Evolutionary conservation across 2,329 filamentous ascomycete species (phyloP).

Genomic region (Lasiodiplodia theobromae): DNA sequence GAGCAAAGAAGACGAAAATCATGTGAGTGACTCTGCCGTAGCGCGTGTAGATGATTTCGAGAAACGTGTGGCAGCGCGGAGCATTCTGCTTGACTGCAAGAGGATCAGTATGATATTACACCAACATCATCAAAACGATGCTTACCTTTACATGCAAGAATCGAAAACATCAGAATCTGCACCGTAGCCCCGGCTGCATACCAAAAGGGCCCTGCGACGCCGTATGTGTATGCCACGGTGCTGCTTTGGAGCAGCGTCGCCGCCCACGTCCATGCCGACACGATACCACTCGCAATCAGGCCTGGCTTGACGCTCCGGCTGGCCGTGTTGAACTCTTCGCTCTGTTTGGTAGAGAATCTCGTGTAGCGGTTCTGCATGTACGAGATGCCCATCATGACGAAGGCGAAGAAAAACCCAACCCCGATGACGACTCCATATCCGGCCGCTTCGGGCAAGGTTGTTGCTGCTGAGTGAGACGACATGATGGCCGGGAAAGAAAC

Average conservation of each 20-base stretch:
- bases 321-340: conserved; percentile 65
- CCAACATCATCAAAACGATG: conserved; percentile 28
- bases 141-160: conserved; percentile 47
- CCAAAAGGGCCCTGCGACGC: conserved; percentile 45
- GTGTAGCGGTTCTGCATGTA: conserved; percentile 49
- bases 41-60: conserved; percentile 61
- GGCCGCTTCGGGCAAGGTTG: conserved; percentile 6
- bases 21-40: conserved; percentile 56
- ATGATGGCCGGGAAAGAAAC: not conserved
- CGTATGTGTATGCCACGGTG: conserved; percentile 44
- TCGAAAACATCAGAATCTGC: conserved; percentile 54
- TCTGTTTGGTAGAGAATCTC: conserved; percentile 51
- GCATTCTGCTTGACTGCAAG: conserved; percentile 59
- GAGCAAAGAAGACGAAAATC: conserved; percentile 58
- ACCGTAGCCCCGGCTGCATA: conserved; percentile 54
- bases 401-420: conserved; percentile 44
- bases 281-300: conserved; percentile 60
- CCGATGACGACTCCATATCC: conserved; percentile 46
- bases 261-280: conserved; percentile 40
- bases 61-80: conserved; percentile 61
- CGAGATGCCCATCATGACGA: conserved; percentile 44
- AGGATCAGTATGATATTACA: not conserved
- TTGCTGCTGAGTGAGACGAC: conserved; percentile 14
- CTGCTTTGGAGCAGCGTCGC: conserved; percentile 41
- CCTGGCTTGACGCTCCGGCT: conserved; percentile 61